phyloP scores from a whole-genome alignment of 192 early-diverging fungal species.

The Backusella tuberculispora region DNA sequence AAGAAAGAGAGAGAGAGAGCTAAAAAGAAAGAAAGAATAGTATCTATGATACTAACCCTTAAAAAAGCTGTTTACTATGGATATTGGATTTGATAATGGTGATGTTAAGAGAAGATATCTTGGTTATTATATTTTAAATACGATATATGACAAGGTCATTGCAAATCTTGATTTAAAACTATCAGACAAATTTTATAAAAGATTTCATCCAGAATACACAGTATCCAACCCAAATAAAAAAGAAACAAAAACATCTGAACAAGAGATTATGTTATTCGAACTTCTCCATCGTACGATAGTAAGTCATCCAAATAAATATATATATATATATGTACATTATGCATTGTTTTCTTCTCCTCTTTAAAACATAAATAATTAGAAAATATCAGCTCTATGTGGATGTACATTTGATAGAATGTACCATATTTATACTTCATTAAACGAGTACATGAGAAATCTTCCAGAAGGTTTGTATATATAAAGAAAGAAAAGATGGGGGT shows the following conservation, averaged over 20 bases:
- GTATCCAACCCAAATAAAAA: background rate
- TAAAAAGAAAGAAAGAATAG: too few species aligned
- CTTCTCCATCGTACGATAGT: background rate
- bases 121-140: conserved; percentile 9
- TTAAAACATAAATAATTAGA: background rate
- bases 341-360: background rate
- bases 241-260: background rate
- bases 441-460: background rate
- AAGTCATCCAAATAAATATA: background rate
- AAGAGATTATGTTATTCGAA: background rate
- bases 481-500: too few species aligned
- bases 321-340: background rate
- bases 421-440: background rate
- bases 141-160: conserved; percentile 19
- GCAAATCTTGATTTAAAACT: conserved; percentile 23
- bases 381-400: conserved; percentile 7
- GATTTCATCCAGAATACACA: conserved; percentile 26
- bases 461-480: background rate
- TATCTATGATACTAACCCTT: background rate
- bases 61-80: background rate
- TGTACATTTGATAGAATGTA: conserved; percentile 17
- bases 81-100: background rate
- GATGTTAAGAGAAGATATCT: conserved; percentile 22
- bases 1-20: too few species aligned
- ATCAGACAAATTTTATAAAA: conserved; percentile 21